These are phyloP conservation scores for Lactarius deliciosus DNA, from an alignment of 768 basidiomycete genomes.

Conservation along the genomic window DNA sequence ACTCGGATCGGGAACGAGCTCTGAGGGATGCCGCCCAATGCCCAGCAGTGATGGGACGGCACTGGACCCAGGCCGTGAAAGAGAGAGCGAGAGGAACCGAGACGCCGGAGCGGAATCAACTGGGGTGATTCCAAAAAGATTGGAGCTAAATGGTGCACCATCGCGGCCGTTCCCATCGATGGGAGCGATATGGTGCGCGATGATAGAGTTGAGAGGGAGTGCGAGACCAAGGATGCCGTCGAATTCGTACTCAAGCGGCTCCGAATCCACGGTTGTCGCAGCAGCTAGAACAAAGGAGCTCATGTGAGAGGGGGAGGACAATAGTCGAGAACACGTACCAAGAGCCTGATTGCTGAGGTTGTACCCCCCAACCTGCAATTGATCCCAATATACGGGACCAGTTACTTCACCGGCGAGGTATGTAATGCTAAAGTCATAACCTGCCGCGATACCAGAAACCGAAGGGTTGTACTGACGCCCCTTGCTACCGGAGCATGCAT, in stretches of 20 bases:
- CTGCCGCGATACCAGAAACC: constrained; percentile 43
- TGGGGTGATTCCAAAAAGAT: constrained; percentile 69
- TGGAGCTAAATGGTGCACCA: constrained; percentile 66
- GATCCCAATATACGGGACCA: constrained; percentile 73
- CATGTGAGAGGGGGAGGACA: constrained; percentile 4
- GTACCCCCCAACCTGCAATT: constrained; percentile 62
- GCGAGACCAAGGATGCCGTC: constrained; percentile 74
- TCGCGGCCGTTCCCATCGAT: constrained; percentile 51
- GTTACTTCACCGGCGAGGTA: constrained; percentile 60
- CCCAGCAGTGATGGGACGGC: constrained; percentile 59
- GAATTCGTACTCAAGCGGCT: constrained; percentile 58
- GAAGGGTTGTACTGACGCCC: constrained; percentile 59
- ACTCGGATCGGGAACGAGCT: constrained; percentile 52
- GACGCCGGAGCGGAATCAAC: constrained; percentile 49
- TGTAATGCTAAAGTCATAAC: constrained; percentile 45
- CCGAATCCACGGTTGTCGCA: constrained; percentile 50
- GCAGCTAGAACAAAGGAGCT: constrained; percentile 46
- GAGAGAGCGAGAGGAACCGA: constrained; percentile 65
- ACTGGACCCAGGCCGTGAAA: constrained; percentile 64
- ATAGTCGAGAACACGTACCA: constrained; percentile 41
- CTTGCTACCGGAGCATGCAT: constrained; percentile 47
- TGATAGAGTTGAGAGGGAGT: constrained; percentile 69
- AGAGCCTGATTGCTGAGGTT: constrained; percentile 64
- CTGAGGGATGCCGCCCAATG: constrained; percentile 64
- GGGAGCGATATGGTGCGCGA: constrained; percentile 51